Base-by-base conservation (phyloP, 495 filamentous ascomycete species). In the Amorphotheca resinae region DNA sequence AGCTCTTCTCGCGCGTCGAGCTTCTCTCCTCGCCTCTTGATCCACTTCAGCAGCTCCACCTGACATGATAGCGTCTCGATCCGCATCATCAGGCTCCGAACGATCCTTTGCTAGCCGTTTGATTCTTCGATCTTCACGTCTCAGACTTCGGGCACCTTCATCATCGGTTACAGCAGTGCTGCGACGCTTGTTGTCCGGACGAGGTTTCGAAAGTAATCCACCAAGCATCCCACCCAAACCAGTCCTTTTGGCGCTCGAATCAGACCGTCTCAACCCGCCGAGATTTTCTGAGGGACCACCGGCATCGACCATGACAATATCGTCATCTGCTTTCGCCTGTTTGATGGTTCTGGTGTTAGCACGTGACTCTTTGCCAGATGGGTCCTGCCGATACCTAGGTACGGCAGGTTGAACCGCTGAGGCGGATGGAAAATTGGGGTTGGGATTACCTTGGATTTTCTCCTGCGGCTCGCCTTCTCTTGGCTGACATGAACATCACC, bases 1-100 rank as follows among this genome's bases (percentile, higher is more conserved):
- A 32, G 70, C 68, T 23, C 59, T 61, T 25, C 59, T 63, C n/a
- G 65, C 63, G 33, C 64, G 67, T 20, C 70, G 63, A 30, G 69
- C 69, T 1, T 65, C 71, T 9, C 70, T 68, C 28, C 69, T 67
- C 8, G 68, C 70, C 47, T 76, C 72, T 14, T 68, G 66, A 20
- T 76, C 69, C 20, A 62, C 59, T 20, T 72, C 71, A 0, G 61
- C 30, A 18, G 54, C 50, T 7, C 47, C 54, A 18, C 54, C 54
- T 14, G 51, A 59, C 38, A 64, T 63, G 3, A 55, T 49, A 0
- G 56, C 50, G 21, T 62, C 59, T 6, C 9, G 8, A 22, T 41
- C 41, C 18, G 25, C 33, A 4, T 36, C 35, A 17, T 9, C 41
- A 2, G 17, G 14, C 14, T 45, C 46, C 8, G 47, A 40, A 15